Conservation (phyloP, 768 basidiomycete species). For the Lentinula lateritia region DNA sequence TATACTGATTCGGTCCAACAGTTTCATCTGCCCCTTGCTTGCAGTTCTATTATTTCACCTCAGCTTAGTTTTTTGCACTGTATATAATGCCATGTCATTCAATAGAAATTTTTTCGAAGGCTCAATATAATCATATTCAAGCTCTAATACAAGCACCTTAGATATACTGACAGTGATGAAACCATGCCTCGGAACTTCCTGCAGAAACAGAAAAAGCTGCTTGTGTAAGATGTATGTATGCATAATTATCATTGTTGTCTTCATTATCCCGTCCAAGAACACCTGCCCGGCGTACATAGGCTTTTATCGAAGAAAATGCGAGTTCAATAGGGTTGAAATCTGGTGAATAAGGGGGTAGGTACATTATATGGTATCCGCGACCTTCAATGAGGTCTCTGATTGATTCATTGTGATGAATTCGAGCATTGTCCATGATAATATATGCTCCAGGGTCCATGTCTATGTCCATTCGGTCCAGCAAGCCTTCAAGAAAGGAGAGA, state of each 20-base stretch:
- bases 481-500: constrained; percentile 16
- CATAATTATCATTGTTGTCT: constrained; percentile 3
- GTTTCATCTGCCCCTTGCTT: no score
- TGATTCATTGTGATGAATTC: constrained; percentile 22
- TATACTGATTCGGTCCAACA: no score
- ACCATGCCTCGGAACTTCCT: constrained; percentile 2
- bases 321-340: constrained; percentile 23
- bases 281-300: constrained; percentile 11
- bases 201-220: constrained; percentile 4
- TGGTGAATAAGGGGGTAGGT: constrained; percentile 22
- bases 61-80: no score
- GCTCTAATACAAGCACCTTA: not conserved
- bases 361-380: constrained; percentile 9
- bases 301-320: constrained; percentile 15
- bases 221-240: constrained; percentile 4
- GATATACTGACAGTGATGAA: constrained; percentile 9
- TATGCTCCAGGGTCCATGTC: constrained; percentile 22
- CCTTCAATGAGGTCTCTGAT: constrained; percentile 21
- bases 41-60: no score
- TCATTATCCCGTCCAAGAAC: not conserved
- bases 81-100: no score
- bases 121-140: no score
- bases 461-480: constrained; percentile 25
- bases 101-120: no score
- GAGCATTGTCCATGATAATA: constrained; percentile 30